These are phyloP conservation scores for Anthoceros angustus DNA, from an alignment of 225 moss, liverwort and hornwort species.

Conservation along the genomic window DNA sequence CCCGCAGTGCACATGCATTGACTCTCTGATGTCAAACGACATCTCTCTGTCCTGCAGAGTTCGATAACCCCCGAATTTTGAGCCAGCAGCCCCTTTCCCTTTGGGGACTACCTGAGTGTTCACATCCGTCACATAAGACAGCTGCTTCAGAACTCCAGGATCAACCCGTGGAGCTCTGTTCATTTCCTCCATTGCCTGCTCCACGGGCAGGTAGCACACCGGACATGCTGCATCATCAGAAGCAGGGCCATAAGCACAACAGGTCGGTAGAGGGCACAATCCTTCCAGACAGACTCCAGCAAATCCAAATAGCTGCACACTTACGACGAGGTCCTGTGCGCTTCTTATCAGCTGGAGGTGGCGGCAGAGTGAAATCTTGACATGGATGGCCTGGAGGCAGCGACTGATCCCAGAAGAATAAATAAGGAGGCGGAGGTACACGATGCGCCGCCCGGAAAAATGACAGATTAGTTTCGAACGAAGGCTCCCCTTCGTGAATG, in stretches of 20 bases:
- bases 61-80: slow-evolving; percentile 88
- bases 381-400: slow-evolving; percentile 42
- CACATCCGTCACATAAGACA: slow-evolving; percentile 38
- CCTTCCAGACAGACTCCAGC: no score
- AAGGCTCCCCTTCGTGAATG: no score
- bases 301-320: not conserved
- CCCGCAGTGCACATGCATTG: slow-evolving; percentile 78
- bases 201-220: slow-evolving; percentile 61
- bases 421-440: not conserved
- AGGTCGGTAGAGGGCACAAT: not conserved
- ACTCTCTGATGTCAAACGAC: slow-evolving; percentile 40
- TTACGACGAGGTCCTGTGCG: slow-evolving; percentile 75
- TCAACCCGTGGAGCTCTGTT: slow-evolving; percentile 18
- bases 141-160: slow-evolving; percentile 33
- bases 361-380: slow-evolving; percentile 40
- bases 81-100: slow-evolving; percentile 27
- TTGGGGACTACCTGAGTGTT: slow-evolving; percentile 16
- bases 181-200: slow-evolving; percentile 50
- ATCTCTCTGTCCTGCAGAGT: slow-evolving; percentile 50
- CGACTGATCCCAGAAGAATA: not conserved
- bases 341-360: slow-evolving; percentile 56
- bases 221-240: slow-evolving; percentile 46
- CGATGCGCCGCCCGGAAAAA: no score
- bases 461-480: no score
- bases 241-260: not conserved